Percentiles rank a stretch among this genome's conserved stretches.
These are phyloP conservation scores for Geosmithia putterillii DNA, from an alignment of 2,329 filamentous ascomycete genomes.

Conservation along the genomic window DNA sequence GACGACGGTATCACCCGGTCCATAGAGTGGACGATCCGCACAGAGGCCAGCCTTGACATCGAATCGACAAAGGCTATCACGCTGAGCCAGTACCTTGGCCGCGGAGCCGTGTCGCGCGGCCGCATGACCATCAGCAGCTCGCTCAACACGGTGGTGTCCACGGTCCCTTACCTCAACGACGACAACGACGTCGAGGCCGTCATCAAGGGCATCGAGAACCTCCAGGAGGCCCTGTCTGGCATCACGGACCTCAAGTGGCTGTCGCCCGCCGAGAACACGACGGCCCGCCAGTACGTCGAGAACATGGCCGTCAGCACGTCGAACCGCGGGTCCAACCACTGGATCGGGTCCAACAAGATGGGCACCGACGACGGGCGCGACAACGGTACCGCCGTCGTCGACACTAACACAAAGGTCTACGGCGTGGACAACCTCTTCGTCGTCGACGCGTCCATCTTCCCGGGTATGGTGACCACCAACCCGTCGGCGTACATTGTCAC, in stretches of 20 bases:
- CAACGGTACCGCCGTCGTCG: constrained; percentile 48
- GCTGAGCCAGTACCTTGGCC: constrained; percentile 50
- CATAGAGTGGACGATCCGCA: constrained; percentile 54
- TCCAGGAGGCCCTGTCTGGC: constrained; percentile 38
- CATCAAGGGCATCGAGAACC: constrained; percentile 47
- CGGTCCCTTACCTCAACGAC: constrained; percentile 45
- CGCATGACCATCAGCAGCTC: constrained; percentile 46
- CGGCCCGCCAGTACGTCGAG: constrained; percentile 43
- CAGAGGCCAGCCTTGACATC: constrained; percentile 40
- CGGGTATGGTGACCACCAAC: constrained; percentile 57
- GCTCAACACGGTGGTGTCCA: constrained; percentile 45
- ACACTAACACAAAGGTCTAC: constrained; percentile 50
- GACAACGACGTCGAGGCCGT: constrained; percentile 48
- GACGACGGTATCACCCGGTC: constrained; percentile 48
- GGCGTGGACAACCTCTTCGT: constrained; percentile 58
- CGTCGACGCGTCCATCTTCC: constrained; percentile 57
- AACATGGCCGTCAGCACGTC: constrained; percentile 18
- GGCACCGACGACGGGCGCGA: constrained; percentile 41
- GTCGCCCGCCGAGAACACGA: constrained; percentile 36
- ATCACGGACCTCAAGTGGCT: constrained; percentile 44
- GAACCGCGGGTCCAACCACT: constrained; percentile 36
- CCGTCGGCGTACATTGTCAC: constrained; percentile 54
- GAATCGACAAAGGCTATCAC: constrained; percentile 28
- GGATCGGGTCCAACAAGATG: constrained; percentile 49
- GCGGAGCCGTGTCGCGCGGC: constrained; percentile 49